phyloP scores from a whole-genome alignment of 75 land plant species.

The Sequoiadendron giganteum region DNA sequence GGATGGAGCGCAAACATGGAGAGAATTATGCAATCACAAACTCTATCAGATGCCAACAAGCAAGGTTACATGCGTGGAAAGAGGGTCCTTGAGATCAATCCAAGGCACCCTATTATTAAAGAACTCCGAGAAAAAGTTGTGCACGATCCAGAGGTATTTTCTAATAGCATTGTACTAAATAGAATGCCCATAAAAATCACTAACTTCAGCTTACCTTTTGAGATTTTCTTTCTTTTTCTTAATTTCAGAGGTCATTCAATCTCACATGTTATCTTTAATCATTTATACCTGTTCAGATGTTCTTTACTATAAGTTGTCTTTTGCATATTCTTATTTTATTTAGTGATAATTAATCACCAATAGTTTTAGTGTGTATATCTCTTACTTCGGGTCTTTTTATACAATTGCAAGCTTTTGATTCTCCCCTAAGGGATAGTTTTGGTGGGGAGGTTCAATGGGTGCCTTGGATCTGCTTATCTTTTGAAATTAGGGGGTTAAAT shows the following conservation, averaged over 20 bases:
- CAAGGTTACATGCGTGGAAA: constrained; percentile 93
- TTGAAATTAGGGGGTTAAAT: neutral
- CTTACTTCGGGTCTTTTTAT: too few species aligned
- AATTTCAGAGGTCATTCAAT: neutral
- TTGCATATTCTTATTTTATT: neutral
- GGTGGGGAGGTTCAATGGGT: neutral
- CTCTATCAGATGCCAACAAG: constrained; percentile 79
- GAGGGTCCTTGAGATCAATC: constrained; percentile 97
- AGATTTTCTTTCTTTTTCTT: neutral
- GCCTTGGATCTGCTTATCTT: neutral
- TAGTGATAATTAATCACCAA: neutral
- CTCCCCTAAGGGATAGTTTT: neutral
- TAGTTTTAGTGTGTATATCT: too few species aligned
- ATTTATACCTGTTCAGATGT: neutral
- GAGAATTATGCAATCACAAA: constrained; percentile 92
- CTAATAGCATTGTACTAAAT: neutral
- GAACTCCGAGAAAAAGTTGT: constrained; percentile 78
- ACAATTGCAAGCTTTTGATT: too few species aligned
- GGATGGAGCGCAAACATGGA: constrained; percentile 99
- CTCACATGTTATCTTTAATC: neutral
- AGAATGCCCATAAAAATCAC: neutral
- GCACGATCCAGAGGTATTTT: constrained; percentile 59
- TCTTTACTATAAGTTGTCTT: neutral
- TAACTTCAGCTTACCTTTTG: neutral
- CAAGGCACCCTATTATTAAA: constrained; percentile 93